phyloP scores from a whole-genome alignment of 306 rosid species.

The Potentilla sterilis region DNA sequence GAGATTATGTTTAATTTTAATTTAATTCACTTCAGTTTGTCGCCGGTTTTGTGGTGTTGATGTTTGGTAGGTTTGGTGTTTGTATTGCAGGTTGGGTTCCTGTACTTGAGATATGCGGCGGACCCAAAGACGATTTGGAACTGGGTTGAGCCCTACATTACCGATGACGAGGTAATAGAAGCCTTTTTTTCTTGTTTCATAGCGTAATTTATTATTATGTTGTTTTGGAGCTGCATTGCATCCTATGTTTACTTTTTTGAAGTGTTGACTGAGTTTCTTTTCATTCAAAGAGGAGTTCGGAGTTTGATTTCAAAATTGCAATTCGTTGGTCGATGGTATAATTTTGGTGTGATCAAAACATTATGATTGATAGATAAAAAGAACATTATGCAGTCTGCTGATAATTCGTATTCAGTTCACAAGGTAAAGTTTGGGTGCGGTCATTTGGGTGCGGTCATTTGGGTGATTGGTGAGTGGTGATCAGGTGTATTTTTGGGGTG shows the following conservation, averaged over 20 bases:
- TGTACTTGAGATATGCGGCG: constrained; percentile 87
- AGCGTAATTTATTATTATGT: background rate
- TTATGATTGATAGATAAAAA: too few species aligned
- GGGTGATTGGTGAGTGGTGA: background rate
- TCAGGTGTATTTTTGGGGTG: background rate
- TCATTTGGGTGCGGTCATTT: too few species aligned
- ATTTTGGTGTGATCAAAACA: background rate
- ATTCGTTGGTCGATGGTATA: background rate
- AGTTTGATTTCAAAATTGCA: background rate
- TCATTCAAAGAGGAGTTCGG: background rate
- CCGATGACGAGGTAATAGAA: constrained; percentile 80
- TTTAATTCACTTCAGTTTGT: background rate
- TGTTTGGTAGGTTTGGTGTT: constrained; percentile 15
- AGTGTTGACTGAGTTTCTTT: too few species aligned
- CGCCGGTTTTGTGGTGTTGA: background rate
- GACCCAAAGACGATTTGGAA: constrained; percentile 92
- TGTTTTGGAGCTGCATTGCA: background rate
- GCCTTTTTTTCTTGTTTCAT: constrained; percentile 8
- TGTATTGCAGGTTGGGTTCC: constrained; percentile 77
- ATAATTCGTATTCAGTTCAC: background rate
- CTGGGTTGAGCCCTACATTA: constrained; percentile 88
- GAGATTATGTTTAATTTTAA: too few species aligned
- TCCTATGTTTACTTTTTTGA: too few species aligned
- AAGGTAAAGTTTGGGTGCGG: background rate
- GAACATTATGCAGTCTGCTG: background rate